phyloP scores from a whole-genome alignment of 228 moss, liverwort and hornwort species.

The Sphagnum magellanicum region DNA sequence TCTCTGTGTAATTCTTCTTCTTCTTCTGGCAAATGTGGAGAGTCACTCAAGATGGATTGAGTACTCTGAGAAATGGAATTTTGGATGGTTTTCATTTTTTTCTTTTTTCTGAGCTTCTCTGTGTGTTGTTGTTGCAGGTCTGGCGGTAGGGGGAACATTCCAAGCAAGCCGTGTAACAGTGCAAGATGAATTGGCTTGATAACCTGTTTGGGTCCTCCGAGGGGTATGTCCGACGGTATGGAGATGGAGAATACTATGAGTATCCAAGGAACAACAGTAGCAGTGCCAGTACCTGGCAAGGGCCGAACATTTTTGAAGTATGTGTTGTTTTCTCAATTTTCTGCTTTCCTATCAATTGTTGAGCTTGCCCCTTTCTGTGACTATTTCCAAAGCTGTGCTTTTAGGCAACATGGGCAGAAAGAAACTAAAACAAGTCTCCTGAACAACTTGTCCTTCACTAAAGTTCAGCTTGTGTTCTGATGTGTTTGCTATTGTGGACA shows the following conservation, averaged over 20 bases:
- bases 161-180: too few species aligned
- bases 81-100: too few species aligned
- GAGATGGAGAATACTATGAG: constrained; percentile 50
- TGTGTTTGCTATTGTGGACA: background rate
- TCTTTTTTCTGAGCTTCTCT: too few species aligned
- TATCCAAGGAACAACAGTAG: constrained; percentile 11
- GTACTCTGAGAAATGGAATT: too few species aligned
- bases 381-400: background rate
- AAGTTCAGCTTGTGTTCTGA: background rate
- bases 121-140: too few species aligned
- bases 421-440: too few species aligned
- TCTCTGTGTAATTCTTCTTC: too few species aligned
- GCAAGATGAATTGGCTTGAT: constrained; percentile 38
- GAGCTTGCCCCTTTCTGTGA: background rate
- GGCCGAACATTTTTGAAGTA: constrained; percentile 44
- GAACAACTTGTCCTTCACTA: too few species aligned
- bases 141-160: too few species aligned
- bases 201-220: constrained; percentile 26
- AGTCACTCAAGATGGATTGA: too few species aligned
- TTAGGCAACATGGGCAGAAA: too few species aligned
- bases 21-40: too few species aligned
- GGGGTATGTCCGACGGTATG: constrained; percentile 26
- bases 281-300: constrained; percentile 27
- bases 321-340: background rate
- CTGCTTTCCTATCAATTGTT: background rate